Evolutionary conservation across 305 asterid genomes (phyloP).

Genomic region (Rubia tinctorum): DNA sequence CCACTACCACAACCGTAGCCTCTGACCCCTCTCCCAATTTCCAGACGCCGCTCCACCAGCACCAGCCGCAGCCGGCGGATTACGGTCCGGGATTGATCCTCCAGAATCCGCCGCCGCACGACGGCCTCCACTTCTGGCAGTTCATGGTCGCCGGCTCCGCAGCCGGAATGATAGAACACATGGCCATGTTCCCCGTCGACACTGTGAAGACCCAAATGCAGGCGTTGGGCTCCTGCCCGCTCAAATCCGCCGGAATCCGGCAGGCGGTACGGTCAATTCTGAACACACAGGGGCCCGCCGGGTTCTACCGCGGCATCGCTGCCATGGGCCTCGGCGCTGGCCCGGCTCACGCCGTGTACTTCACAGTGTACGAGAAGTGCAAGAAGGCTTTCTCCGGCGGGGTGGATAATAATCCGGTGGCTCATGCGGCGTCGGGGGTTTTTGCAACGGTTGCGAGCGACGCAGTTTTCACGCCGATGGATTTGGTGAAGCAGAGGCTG

Average conservation of each 20-base stretch:
- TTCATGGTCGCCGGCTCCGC: constrained; percentile 90
- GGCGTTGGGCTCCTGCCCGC: constrained; percentile 85
- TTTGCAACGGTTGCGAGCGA: constrained; percentile 90
- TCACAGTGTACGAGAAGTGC: constrained; percentile 75
- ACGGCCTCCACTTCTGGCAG: constrained; percentile 85
- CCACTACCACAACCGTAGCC: constrained; percentile 50
- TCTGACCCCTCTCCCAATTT: constrained; percentile 63
- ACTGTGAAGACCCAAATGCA: constrained; percentile 93
- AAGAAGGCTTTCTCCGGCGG: constrained; percentile 70
- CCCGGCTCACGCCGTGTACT: constrained; percentile 93
- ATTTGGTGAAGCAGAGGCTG: constrained; percentile 96
- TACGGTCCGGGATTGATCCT: constrained; percentile 36
- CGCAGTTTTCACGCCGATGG: constrained; percentile 95
- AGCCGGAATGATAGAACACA: constrained; percentile 95
- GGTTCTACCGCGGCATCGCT: constrained; percentile 86
- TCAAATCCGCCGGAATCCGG: constrained; percentile 55
- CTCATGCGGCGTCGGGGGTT: constrained; percentile 83
- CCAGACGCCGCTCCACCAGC: constrained; percentile 48
- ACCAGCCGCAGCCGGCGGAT: constrained; percentile 8
- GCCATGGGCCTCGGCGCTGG: constrained; percentile 99
- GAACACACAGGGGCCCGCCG: constrained; percentile 61
- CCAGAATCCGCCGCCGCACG: constrained; percentile 46
- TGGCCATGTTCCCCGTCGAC: constrained; percentile 97
- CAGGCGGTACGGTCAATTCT: constrained; percentile 65
- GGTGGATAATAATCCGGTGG: constrained; percentile 54